Base-by-base conservation (phyloP, 2,329 filamentous ascomycete genomes). In the Cadophora luteo-olivacea region DNA sequence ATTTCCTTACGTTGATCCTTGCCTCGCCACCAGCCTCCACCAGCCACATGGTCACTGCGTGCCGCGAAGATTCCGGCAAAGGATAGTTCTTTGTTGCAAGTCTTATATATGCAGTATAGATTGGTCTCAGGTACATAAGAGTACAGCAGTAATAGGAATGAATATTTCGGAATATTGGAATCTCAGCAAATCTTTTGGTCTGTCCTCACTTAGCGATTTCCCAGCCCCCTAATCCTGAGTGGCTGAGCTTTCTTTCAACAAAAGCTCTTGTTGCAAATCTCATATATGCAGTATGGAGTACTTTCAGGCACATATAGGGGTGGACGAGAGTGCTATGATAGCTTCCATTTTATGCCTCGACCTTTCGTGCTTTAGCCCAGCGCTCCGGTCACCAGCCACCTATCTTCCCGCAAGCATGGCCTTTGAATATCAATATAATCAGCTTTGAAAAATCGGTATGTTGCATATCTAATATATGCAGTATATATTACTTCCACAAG, bases 401-500 rank as follows among this genome's bases (percentile, higher is more conserved):
- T 19, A 11, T 45, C 14, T 14, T 38, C 4, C 36, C 4, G 36
- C 12, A 19, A 5, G 41, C 16, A 14, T 45, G 41, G 11, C 41
- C 6, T 11, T 2, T 45, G 16, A 45, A 5, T 19, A 19, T 45
- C 41, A 19, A 45, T 14, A 1, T n/a, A 25, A 33, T 32, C 22
- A 2, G 14, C 45, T 36, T 9, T 12, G 16, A 22, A 25, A 16
- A 3, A 3, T 1, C 24, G 32, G 3, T 4, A 33, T 65, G 36
- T 65, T 65, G 63, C 63, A 49, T 22, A 38, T 48, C 51, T 51
- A 24, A 33, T 45, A 33, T 65, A 58, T 58, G 63, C 63, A 65
- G 38, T n/a, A 32, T 24, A 57, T 1, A 61, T 45, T 48, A 61
- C 3, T 11, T n/a, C 32, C 33, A 22, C n/a, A 19, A 14, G 3